Percentiles rank a stretch among this genome's conserved stretches.
phyloP scores from a whole-genome alignment of 495 filamentous ascomycete species.

The Aspergillus wentii region DNA sequence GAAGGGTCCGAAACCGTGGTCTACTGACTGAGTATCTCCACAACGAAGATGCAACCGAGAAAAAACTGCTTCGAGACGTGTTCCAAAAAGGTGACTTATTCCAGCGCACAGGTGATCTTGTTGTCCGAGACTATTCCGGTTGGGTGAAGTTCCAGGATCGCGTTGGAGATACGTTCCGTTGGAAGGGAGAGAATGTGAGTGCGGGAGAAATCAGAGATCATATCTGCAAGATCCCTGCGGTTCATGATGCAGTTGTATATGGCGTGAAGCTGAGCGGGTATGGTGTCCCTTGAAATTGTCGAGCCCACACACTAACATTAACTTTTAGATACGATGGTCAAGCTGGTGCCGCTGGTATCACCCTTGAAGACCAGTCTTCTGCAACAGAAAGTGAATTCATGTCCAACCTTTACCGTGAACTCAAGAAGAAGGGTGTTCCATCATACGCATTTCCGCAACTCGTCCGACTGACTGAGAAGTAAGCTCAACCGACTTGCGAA shows the following conservation, averaged over 20 bases:
- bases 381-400: conserved; percentile 29
- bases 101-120: conserved; percentile 80
- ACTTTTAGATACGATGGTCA: conserved; percentile 44
- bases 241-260: conserved; percentile 48
- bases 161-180: conserved; percentile 91
- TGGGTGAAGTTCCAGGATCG: conserved; percentile 80
- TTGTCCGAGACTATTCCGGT: conserved; percentile 66
- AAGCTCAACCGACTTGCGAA: conserved; percentile 16
- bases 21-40: conserved; percentile 79
- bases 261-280: conserved; percentile 43
- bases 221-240: conserved; percentile 38
- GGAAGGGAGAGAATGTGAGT: conserved; percentile 91
- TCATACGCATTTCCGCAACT: conserved; percentile 45
- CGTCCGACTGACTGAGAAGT: conserved; percentile 48
- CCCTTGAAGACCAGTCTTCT: conserved; percentile 32
- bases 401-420: conserved; percentile 24
- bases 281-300: conserved; percentile 1
- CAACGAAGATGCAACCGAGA: conserved; percentile 66
- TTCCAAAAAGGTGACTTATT: conserved; percentile 77
- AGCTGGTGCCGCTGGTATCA: conserved; percentile 47
- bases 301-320: too few relatives aligned
- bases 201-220: conserved; percentile 62
- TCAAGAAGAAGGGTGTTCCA: conserved; percentile 47
- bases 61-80: conserved; percentile 75
- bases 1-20: conserved; percentile 55